phyloP scores from a whole-genome alignment of 108 stramenopile species.

The Chaetoceros muelleri region DNA sequence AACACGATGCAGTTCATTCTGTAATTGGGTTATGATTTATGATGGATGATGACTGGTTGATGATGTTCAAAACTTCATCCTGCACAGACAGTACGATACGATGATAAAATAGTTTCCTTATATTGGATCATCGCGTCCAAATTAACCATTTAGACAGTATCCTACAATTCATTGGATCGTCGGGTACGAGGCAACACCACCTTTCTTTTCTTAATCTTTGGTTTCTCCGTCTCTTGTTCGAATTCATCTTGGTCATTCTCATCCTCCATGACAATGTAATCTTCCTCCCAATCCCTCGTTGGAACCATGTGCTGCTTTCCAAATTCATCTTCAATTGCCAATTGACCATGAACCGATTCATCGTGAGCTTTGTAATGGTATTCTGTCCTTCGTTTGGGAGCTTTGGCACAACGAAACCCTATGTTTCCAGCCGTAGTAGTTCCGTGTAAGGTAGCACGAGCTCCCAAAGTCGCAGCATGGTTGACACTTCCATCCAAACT shows the following conservation, averaged over 20 bases:
- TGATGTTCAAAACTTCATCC: no score
- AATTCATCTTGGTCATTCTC: constrained; percentile 22
- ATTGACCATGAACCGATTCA: constrained; percentile 36
- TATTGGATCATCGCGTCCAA: no score
- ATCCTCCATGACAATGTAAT: constrained; percentile 11
- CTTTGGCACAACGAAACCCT: constrained; percentile 77
- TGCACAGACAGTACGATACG: no score
- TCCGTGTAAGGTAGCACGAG: constrained; percentile 61
- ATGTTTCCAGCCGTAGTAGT: constrained; percentile 80
- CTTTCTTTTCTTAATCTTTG: constrained; percentile 26
- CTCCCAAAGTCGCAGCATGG: constrained; percentile 80
- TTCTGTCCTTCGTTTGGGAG: constrained; percentile 52
- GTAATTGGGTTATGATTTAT: no score
- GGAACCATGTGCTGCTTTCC: constrained; percentile 40
- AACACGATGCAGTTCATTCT: no score
- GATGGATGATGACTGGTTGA: no score
- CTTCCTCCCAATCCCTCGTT: constrained; percentile 39
- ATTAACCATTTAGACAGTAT: no score
- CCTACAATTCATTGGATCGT: constrained; percentile 28
- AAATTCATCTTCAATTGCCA: constrained; percentile 59
- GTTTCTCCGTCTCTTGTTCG: constrained; percentile 24
- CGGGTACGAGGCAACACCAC: constrained; percentile 28
- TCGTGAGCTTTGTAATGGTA: constrained; percentile 69
- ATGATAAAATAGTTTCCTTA: no score
- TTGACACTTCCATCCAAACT: constrained; percentile 69